Evolutionary conservation across 2,329 filamentous ascomycete species (phyloP).

Genomic region (Triangularia setosa): DNA sequence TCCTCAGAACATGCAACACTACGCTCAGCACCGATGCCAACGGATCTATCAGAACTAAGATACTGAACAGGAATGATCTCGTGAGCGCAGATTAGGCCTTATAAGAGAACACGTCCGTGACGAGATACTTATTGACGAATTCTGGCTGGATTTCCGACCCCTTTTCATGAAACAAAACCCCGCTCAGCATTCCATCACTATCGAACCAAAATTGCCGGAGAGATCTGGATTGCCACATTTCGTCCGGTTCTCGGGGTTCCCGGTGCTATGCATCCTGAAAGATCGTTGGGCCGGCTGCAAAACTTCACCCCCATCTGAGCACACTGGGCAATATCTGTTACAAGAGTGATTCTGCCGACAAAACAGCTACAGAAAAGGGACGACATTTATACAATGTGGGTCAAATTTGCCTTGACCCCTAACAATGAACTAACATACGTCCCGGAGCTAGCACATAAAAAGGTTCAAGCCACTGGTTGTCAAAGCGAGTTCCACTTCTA

Average conservation of each 20-base stretch:
- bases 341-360: too few relatives aligned
- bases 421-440: too few relatives aligned
- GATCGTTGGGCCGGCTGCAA: neutral
- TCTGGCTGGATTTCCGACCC: constrained; percentile 48
- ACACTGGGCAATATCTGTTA: too few relatives aligned
- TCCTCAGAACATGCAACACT: constrained; percentile 50
- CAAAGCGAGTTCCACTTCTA: too few relatives aligned
- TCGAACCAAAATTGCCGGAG: constrained; percentile 71
- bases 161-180: constrained; percentile 55
- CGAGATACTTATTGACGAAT: constrained; percentile 66
- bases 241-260: neutral
- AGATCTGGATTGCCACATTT: constrained; percentile 43
- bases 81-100: constrained; percentile 43
- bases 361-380: too few relatives aligned
- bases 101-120: constrained; percentile 63
- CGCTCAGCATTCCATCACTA: constrained; percentile 70
- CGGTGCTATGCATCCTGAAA: neutral
- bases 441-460: too few relatives aligned
- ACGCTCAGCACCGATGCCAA: constrained; percentile 49
- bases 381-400: too few relatives aligned
- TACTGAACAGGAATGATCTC: constrained; percentile 62
- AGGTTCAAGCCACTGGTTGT: too few relatives aligned
- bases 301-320: too few relatives aligned
- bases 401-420: too few relatives aligned
- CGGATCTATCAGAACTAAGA: constrained; percentile 62